phyloP scores from a whole-genome alignment of 2,329 filamentous ascomycete genomes.

The Calonectria pseudoturangicola region DNA sequence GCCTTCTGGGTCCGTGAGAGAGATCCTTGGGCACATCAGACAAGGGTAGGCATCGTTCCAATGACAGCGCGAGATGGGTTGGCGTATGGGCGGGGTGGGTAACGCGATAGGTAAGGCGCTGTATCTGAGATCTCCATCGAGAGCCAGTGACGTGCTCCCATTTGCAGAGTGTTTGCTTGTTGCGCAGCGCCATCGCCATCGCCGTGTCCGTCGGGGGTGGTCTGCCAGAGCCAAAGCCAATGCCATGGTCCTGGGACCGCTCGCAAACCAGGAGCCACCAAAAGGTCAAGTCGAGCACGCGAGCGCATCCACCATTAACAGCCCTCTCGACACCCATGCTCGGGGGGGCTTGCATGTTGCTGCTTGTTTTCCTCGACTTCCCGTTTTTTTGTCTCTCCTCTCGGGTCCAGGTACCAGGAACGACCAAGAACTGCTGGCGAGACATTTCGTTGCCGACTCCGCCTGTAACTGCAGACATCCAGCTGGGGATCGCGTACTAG shows the following conservation, averaged over 20 bases:
- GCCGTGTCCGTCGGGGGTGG: constrained; percentile 20
- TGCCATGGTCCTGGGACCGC: not conserved
- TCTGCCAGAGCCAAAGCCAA: not conserved
- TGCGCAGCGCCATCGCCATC: constrained; percentile 13
- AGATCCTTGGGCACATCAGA: constrained; percentile 13
- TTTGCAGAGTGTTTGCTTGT: constrained; percentile 19
- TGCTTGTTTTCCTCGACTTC: not conserved
- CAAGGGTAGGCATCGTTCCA: constrained; percentile 19
- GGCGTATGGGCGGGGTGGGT: constrained; percentile 6
- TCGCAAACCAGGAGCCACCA: not conserved
- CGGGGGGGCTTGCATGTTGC: constrained; percentile 18
- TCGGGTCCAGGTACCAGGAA: constrained; percentile 25
- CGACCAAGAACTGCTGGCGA: not conserved
- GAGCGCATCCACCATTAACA: constrained; percentile 21
- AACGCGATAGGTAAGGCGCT: constrained; percentile 31
- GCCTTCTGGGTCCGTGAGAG: not conserved
- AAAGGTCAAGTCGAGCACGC: constrained; percentile 17
- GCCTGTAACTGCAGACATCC: not conserved
- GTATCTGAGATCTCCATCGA: constrained; percentile 17
- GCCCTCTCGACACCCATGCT: not conserved
- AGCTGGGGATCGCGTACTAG: not conserved
- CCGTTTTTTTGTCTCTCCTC: constrained; percentile 14
- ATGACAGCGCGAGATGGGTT: not conserved
- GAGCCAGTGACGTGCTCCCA: not conserved
- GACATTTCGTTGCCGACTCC: constrained; percentile 9